phyloP scores from a whole-genome alignment of 208 protist species.

The Acanthamoeba healyi region DNA sequence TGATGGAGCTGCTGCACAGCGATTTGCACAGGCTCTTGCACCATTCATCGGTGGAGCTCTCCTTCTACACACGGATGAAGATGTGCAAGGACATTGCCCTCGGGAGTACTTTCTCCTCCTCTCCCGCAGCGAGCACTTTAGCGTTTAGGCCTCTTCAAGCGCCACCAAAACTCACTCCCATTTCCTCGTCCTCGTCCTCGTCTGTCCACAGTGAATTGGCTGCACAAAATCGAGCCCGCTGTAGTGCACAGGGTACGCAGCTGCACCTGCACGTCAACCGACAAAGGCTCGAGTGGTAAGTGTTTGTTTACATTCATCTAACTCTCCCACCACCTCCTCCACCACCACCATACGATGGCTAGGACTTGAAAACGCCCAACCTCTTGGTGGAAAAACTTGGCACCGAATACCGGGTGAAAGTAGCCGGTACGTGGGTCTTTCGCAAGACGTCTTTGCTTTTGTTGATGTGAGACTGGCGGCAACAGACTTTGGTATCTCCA shows the following conservation, averaged over 20 bases:
- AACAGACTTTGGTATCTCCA: conserved; percentile 62
- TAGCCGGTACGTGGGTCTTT: background rate
- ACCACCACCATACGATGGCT: no score
- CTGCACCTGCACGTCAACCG: background rate
- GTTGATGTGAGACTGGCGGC: background rate
- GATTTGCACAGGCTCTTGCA: conserved; percentile 66
- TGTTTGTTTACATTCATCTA: no score
- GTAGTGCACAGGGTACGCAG: conserved; percentile 40
- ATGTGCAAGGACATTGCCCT: conserved; percentile 75
- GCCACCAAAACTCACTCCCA: no score
- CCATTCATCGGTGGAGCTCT: conserved; percentile 36
- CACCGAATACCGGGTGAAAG: conserved; percentile 46
- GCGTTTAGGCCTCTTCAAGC: no score
- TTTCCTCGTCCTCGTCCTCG: background rate
- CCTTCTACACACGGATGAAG: conserved; percentile 63
- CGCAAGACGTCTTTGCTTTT: no score
- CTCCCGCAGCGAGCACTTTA: background rate
- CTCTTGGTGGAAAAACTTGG: conserved; percentile 48
- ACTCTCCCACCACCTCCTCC: no score
- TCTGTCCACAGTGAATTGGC: conserved; percentile 52
- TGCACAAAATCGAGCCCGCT: conserved; percentile 65
- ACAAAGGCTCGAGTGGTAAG: background rate
- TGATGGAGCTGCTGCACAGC: conserved; percentile 74
- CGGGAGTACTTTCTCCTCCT: conserved; percentile 26
- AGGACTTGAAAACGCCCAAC: conserved; percentile 13